Evolutionary conservation across 345 rosid species (phyloP), one percentile per base, ranked within the genome.

Genomic region (Aquilaria sinensis): DNA sequence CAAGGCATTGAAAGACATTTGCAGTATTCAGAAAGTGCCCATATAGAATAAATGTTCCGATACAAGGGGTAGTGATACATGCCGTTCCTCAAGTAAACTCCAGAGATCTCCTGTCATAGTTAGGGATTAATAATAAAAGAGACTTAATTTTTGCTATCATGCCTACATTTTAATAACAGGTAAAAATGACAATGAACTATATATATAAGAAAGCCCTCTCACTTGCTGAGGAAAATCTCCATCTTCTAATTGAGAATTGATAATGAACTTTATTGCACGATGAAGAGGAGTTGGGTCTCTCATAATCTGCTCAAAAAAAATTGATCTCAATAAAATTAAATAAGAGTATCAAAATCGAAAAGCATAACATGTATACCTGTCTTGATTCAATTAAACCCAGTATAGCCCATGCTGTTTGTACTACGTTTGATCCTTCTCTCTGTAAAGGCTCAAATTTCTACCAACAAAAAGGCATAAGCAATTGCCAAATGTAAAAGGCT

Each of bases 151-250:
- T 23, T 23, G 23, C 23, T 23, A 23, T 23, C 23, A 23, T 23
- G 23, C 23, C 23, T 23, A 23, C 43, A 33, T 11, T 32, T 13
- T 33, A 13, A 16, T 6, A 32, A 12, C 37, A 0, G 10, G 9
- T 8, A 31, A 5, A 13, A 29, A 1, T 3, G 3, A 9, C 14
- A 48, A 23, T 23, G 23, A 23, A 23, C 23, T 23, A 23, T 23
- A 23, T 23, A 23, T 23, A 23, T 23, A 23, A 23, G 23, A 23
- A 37, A 37, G 1, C 43, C 4, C 7, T 37, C 5, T 37, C 57
- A 85, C 90, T 82, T 85, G 83, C 62, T 85, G 86, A 1, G 97
- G 96, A 56, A 83, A 90, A 62, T 79, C 86, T 2, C 96, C 96
- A 54, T 77, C 71, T 49, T 72, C 85, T 43, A 75, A 31, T 49